Evolutionary conservation across 83 land plant genomes (phyloP).

Genomic region (Larix sibirica): DNA sequence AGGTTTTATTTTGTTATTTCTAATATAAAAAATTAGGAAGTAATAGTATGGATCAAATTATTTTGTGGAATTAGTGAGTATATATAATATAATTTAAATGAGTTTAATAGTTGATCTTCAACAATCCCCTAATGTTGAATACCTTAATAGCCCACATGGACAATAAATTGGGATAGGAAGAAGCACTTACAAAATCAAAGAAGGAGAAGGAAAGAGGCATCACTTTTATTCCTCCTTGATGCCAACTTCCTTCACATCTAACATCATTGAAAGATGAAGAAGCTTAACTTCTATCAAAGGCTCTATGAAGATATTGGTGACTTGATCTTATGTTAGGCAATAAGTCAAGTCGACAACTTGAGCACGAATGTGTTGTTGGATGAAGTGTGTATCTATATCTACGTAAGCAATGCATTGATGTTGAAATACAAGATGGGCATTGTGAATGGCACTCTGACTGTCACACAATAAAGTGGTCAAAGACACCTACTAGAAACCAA

Average conservation of each 20-base stretch:
- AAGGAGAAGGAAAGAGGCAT: too few species aligned
- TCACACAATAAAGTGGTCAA: conserved; percentile 22
- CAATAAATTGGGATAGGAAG: too few species aligned
- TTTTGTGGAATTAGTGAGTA: too few species aligned
- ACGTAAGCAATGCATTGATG: conserved; percentile 32
- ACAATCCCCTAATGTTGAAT: too few species aligned
- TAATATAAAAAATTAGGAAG: too few species aligned
- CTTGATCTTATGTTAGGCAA: not conserved
- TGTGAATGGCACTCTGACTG: conserved; percentile 14
- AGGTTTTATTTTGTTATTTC: too few species aligned
- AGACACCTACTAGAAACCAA: not conserved
- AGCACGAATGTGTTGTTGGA: conserved; percentile 8
- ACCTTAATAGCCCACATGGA: too few species aligned
- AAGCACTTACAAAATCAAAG: too few species aligned
- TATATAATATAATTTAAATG: too few species aligned
- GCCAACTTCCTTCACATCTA: not conserved
- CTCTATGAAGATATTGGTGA: conserved; percentile 26
- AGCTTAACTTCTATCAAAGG: not conserved
- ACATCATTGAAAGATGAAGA: not conserved
- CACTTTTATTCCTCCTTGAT: too few species aligned
- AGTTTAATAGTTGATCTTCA: too few species aligned
- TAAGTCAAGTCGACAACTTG: not conserved
- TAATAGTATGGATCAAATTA: too few species aligned
- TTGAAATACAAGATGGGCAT: conserved; percentile 22
- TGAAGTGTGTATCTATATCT: conserved; percentile 26